A percentile compares a stretch with the other conserved stretches of the same genome.
phyloP scores from a whole-genome alignment of 306 rosid genomes.

The Gastrolobium bilobum region DNA sequence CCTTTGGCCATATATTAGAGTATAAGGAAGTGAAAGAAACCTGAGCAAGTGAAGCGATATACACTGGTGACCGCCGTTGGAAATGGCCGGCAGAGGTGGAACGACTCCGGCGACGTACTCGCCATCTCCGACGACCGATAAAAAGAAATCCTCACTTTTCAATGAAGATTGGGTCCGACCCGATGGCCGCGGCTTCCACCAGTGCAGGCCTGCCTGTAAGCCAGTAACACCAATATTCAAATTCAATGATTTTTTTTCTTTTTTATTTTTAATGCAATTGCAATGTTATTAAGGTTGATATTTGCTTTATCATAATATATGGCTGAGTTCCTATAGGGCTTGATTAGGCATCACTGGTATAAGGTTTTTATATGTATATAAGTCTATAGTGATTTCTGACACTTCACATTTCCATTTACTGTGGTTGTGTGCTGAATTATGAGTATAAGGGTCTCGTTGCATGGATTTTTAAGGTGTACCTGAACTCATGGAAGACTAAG shows the following conservation, averaged over 20 bases:
- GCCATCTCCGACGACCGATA: slow-evolving; percentile 66
- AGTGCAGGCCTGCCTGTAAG: slow-evolving; percentile 94
- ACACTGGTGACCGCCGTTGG: slow-evolving; percentile 24
- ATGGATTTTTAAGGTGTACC: background rate
- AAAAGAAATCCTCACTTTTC: slow-evolving; percentile 54
- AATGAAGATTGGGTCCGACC: slow-evolving; percentile 81
- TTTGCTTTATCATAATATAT: background rate
- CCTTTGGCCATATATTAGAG: background rate
- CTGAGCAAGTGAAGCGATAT: background rate
- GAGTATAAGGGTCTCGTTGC: background rate
- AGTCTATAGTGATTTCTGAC: background rate
- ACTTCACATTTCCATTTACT: background rate
- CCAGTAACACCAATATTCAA: background rate
- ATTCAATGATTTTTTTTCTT: background rate
- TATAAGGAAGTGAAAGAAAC: background rate
- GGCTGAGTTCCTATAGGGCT: background rate
- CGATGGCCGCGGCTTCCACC: slow-evolving; percentile 85
- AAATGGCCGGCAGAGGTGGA: slow-evolving; percentile 78
- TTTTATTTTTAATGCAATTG: background rate
- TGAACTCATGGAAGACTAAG: background rate
- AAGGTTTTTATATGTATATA: background rate
- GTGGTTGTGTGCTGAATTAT: background rate
- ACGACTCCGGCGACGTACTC: slow-evolving; percentile 74
- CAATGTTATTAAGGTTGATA: background rate
- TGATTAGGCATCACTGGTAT: background rate